Conservation (phyloP, 2,329 filamentous ascomycete genomes). For the Colletotrichum scovillei region DNA sequence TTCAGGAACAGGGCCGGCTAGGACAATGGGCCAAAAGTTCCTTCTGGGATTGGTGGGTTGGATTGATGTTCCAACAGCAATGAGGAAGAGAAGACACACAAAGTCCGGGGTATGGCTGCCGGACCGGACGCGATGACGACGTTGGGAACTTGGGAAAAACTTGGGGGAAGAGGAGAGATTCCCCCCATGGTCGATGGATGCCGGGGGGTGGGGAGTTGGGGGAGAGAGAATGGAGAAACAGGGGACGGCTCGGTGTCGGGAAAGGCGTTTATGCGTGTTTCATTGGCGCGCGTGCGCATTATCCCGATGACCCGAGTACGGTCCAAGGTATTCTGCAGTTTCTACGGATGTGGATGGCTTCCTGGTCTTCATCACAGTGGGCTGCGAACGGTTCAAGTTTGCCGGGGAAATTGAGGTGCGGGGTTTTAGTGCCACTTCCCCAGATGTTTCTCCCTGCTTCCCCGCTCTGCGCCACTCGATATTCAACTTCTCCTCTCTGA, state of each 20-base stretch:
- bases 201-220: too few relatives aligned
- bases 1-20: constrained; percentile 20
- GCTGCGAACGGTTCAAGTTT: constrained; percentile 8
- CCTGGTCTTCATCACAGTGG: neutral
- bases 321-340: neutral
- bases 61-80: constrained; percentile 1
- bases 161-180: constrained; percentile 1
- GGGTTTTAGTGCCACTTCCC: constrained; percentile 36
- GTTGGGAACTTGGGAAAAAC: constrained; percentile 2
- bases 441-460: constrained; percentile 31
- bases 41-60: neutral
- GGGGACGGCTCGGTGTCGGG: constrained; percentile 18
- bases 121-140: constrained; percentile 26
- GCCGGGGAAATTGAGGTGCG: constrained; percentile 30
- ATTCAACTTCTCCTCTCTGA: neutral
- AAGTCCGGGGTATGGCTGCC: constrained; percentile 23
- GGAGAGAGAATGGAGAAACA: neutral
- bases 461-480: constrained; percentile 16
- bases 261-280: neutral
- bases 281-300: constrained; percentile 31
- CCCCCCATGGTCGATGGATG: too few relatives aligned
- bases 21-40: constrained; percentile 13
- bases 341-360: neutral
- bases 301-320: neutral
- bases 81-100: neutral